Percentiles rank a stretch among this genome's conserved stretches.
Evolutionary conservation across 2,329 filamentous ascomycete species (phyloP).

Genomic region (Decorospora gaudefroyi): DNA sequence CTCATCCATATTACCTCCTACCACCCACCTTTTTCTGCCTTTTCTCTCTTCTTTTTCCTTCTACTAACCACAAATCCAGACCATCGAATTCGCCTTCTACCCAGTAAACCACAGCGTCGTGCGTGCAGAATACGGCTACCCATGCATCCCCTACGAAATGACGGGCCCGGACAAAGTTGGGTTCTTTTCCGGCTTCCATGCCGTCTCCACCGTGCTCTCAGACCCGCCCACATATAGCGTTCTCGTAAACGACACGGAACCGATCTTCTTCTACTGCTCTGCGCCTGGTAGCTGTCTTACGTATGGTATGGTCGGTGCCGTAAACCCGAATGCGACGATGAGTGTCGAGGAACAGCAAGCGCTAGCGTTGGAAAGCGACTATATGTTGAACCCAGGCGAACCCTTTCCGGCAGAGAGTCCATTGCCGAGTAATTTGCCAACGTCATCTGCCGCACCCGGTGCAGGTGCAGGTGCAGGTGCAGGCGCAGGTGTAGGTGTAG

Average conservation of each 20-base stretch:
- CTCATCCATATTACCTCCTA: background rate
- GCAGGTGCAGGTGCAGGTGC: background rate
- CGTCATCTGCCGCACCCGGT: background rate
- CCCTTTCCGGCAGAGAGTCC: conserved; percentile 35
- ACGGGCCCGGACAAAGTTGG: conserved; percentile 31
- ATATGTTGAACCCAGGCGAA: conserved; percentile 44
- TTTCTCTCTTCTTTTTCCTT: background rate
- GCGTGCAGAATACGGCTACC: conserved; percentile 47
- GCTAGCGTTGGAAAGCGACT: conserved; percentile 31
- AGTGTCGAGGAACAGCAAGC: conserved; percentile 30
- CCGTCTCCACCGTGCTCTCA: conserved; percentile 30
- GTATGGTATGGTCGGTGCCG: conserved; percentile 74
- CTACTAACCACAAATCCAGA: conserved; percentile 19
- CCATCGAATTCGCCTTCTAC: conserved; percentile 50
- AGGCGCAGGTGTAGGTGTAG: too few relatives aligned
- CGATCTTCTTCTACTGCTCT: conserved; percentile 51
- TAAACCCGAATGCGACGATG: conserved; percentile 60
- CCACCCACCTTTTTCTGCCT: background rate
- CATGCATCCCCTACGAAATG: conserved; percentile 50
- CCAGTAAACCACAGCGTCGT: conserved; percentile 52
- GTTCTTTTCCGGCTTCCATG: conserved; percentile 40
- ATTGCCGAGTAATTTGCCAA: conserved; percentile 12
- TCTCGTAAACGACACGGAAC: conserved; percentile 38
- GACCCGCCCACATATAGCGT: conserved; percentile 37
- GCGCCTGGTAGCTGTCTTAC: conserved; percentile 66